Conservation (phyloP, 176 grass and related monocot genomes). For the Tillandsia fasciculata region DNA sequence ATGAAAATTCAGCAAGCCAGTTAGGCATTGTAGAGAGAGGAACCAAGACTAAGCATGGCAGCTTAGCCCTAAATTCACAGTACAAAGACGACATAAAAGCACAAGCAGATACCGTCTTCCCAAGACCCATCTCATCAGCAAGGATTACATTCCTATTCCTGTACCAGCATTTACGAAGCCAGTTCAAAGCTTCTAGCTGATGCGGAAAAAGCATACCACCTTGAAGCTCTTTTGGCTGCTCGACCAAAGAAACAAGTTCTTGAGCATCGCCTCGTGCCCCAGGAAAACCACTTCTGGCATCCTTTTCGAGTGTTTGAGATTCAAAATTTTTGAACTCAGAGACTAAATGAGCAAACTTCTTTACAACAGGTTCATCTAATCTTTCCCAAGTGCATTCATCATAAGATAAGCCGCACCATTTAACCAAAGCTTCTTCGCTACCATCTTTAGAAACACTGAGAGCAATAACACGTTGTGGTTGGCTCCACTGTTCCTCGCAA, state of each 20-base stretch:
- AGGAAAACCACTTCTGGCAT: slow-evolving; percentile 26
- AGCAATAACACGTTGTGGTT: slow-evolving; percentile 76
- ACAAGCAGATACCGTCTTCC: slow-evolving; percentile 92
- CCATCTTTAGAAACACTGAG: slow-evolving; percentile 36
- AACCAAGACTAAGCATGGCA: slow-evolving; percentile 83
- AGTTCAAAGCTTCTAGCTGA: slow-evolving; percentile 98
- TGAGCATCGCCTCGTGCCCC: slow-evolving; percentile 39
- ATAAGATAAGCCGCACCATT: slow-evolving; percentile 81
- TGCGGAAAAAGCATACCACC: slow-evolving; percentile 84
- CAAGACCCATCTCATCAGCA: slow-evolving; percentile 99
- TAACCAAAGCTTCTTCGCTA: slow-evolving; percentile 73
- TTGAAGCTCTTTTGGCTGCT: slow-evolving; percentile 90
- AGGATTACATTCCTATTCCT: slow-evolving; percentile 97
- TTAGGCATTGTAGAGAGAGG: slow-evolving; percentile 99
- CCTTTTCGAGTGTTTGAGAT: slow-evolving; percentile 55
- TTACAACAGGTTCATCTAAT: slow-evolving; percentile 72
- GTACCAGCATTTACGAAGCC: slow-evolving; percentile 94
- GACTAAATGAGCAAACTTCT: slow-evolving; percentile 65
- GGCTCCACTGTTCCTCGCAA: slow-evolving; percentile 84
- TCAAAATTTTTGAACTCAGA: slow-evolving; percentile 64
- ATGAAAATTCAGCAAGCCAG: slow-evolving; percentile 92
- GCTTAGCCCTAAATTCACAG: slow-evolving; percentile 73
- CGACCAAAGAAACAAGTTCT: slow-evolving; percentile 56
- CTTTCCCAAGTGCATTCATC: slow-evolving; percentile 99
- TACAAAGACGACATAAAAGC: slow-evolving; percentile 87